These are phyloP conservation scores for Phalaenopsis equestris DNA, from an alignment of 106 monocot species.

Conservation along the genomic window DNA sequence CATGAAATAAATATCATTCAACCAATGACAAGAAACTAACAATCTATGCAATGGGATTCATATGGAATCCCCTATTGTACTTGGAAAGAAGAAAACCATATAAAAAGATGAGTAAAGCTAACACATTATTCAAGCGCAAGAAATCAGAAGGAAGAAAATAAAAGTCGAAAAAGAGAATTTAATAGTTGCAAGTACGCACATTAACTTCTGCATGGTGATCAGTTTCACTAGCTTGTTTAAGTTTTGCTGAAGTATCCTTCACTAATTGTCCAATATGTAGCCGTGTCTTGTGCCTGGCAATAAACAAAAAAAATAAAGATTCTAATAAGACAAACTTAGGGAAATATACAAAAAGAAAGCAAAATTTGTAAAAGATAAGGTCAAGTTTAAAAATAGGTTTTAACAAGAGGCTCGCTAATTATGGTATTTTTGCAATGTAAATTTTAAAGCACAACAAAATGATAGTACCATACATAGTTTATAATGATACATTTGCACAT, in stretches of 20 bases:
- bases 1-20: not conserved
- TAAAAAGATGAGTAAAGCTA: not conserved
- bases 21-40: not conserved
- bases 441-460: too few species aligned
- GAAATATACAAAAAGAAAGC: not conserved
- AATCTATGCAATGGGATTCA: not conserved
- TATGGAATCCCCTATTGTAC: not conserved
- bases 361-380: not conserved
- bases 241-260: constrained; percentile 84
- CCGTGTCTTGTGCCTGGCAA: constrained; percentile 77
- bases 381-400: not conserved
- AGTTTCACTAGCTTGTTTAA: constrained; percentile 67
- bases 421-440: not conserved
- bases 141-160: not conserved
- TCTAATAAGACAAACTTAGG: not conserved
- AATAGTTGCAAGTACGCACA: constrained; percentile 19
- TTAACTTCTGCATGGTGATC: constrained; percentile 65
- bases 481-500: too few species aligned
- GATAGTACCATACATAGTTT: too few species aligned
- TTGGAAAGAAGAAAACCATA: not conserved
- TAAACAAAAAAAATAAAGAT: not conserved
- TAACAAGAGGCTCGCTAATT: not conserved
- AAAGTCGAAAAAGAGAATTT: not conserved
- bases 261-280: constrained; percentile 68
- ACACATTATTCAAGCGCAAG: not conserved